Percentiles rank a stretch among this genome's conserved stretches.
phyloP scores from a whole-genome alignment of 345 rosid species.

The Melastoma malabathricum region DNA sequence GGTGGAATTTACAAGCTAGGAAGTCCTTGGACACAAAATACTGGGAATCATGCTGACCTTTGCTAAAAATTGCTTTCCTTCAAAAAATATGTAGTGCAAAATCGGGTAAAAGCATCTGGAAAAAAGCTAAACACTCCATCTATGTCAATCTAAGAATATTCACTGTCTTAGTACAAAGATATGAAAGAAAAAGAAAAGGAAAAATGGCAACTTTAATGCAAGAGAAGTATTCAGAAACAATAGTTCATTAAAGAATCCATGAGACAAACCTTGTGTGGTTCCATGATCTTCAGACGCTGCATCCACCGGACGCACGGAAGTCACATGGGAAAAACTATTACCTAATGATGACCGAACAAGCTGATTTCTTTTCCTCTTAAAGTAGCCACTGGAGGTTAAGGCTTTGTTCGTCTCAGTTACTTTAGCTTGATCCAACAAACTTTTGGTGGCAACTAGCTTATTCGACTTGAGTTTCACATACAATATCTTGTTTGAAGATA shows the following conservation, averaged over 20 bases:
- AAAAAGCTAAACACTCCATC: no score
- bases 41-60: no score
- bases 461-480: constrained; percentile 72
- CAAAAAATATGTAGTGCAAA: no score
- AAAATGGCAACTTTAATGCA: no score
- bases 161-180: background rate
- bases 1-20: no score
- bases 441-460: constrained; percentile 72
- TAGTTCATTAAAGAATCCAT: constrained; percentile 21
- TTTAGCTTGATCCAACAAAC: constrained; percentile 13
- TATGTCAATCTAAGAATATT: no score
- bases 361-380: constrained; percentile 76
- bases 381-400: constrained; percentile 48
- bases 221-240: no score
- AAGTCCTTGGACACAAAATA: no score
- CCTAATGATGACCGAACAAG: constrained; percentile 55
- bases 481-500: constrained; percentile 29
- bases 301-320: constrained; percentile 18
- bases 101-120: no score
- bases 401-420: constrained; percentile 23
- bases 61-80: no score
- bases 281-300: constrained; percentile 21
- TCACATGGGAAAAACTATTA: constrained; percentile 18
- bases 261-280: constrained; percentile 22
- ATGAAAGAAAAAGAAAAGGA: background rate